These are phyloP conservation scores for Cladophialophora exuberans DNA, from an alignment of 2,329 filamentous ascomycete species.

Conservation along the genomic window DNA sequence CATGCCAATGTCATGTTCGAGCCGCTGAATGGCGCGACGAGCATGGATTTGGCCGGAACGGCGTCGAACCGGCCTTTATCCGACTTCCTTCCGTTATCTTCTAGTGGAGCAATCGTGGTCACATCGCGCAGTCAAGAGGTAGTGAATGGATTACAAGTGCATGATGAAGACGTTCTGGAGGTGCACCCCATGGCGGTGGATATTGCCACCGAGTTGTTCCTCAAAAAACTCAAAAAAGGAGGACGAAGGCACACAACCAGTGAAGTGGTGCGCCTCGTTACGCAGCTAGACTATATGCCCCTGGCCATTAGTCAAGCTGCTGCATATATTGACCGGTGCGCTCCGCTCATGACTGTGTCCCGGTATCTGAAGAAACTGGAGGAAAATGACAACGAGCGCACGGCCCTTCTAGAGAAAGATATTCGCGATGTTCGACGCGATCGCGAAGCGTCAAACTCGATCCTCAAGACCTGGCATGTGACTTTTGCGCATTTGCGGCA, in stretches of 20 bases:
- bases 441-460: too few species aligned
- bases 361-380: background rate
- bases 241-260: conserved; percentile 4
- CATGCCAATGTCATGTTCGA: too few species aligned
- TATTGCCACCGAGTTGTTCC: background rate
- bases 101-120: conserved; percentile 27
- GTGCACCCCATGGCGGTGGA: background rate
- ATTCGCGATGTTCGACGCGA: too few species aligned
- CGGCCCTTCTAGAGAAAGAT: background rate
- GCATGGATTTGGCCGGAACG: too few species aligned
- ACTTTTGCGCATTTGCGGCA: too few species aligned
- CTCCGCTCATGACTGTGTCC: conserved; percentile 25
- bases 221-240: background rate
- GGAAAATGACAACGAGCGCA: background rate
- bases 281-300: conserved; percentile 39
- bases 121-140: conserved; percentile 23
- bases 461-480: too few species aligned
- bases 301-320: conserved; percentile 37
- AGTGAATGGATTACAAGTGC: background rate
- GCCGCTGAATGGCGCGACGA: too few species aligned
- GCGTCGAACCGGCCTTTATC: too few species aligned
- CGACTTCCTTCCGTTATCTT: conserved; percentile 31
- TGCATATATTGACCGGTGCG: conserved; percentile 34
- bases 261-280: conserved; percentile 33
- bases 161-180: background rate